Evolutionary conservation across 2,329 filamentous ascomycete genomes (phyloP).

Genomic region (Macrophomina phaseolina): DNA sequence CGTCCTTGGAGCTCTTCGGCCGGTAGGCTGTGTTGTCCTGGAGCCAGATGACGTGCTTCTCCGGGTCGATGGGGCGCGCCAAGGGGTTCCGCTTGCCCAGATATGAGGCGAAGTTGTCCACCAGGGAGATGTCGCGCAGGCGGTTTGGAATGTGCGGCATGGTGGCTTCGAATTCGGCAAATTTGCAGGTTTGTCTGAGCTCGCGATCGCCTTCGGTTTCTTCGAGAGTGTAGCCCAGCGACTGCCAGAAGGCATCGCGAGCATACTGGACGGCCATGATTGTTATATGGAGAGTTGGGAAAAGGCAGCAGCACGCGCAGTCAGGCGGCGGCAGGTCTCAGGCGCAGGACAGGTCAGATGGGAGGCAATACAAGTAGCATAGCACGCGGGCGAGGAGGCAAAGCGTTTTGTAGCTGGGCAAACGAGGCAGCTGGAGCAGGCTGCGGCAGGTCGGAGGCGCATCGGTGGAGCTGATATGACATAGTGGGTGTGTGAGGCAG

Average conservation of each 20-base stretch:
- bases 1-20: slow-evolving; percentile 37
- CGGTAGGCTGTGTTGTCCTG: slow-evolving; percentile 88
- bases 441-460: not conserved
- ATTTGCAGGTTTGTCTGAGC: slow-evolving; percentile 29
- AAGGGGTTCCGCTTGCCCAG: slow-evolving; percentile 48
- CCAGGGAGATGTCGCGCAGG: slow-evolving; percentile 41
- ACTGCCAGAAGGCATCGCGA: slow-evolving; percentile 18
- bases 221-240: not conserved
- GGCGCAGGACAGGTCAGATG: slow-evolving; percentile 5
- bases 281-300: not conserved
- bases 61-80: slow-evolving; percentile 56
- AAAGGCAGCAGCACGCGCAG: not conserved
- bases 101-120: slow-evolving; percentile 47
- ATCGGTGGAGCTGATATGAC: slow-evolving; percentile 10
- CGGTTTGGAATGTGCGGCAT: slow-evolving; percentile 43
- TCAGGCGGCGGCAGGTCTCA: slow-evolving; percentile 3
- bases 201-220: slow-evolving; percentile 17
- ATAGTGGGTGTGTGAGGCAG: not conserved
- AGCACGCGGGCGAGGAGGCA: not conserved
- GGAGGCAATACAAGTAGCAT: not conserved
- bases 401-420: not conserved
- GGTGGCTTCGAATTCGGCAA: slow-evolving; percentile 43
- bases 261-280: slow-evolving; percentile 9
- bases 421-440: not conserved
- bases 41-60: slow-evolving; percentile 81